Percentiles rank a stretch among this genome's conserved stretches.
Conservation (phyloP, 73 alveolate species). For the Stentor roeselii region DNA sequence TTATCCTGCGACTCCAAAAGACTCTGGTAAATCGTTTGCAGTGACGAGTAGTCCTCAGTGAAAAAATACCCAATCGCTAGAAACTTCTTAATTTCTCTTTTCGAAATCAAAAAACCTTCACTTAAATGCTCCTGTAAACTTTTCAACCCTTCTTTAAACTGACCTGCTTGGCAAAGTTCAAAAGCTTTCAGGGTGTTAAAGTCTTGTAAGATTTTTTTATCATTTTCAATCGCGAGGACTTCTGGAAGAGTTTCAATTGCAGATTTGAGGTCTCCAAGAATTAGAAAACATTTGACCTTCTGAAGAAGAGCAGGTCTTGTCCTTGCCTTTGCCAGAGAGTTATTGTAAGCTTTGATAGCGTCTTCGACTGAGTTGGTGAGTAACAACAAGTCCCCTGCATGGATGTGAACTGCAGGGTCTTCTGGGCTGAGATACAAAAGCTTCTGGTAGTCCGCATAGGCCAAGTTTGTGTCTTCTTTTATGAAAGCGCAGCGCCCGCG, state of each 20-base stretch:
- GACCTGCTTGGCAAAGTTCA: not conserved
- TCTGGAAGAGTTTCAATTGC: constrained; percentile 1
- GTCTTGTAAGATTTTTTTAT: not conserved
- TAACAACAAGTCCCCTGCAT: constrained; percentile 69
- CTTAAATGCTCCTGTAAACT: not conserved
- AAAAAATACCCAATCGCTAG: not conserved
- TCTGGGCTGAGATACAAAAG: constrained; percentile 30
- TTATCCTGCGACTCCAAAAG: constrained; percentile 18
- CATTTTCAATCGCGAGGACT: not conserved
- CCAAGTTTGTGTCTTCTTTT: constrained; percentile 36
- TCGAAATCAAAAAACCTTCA: not conserved
- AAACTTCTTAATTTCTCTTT: not conserved
- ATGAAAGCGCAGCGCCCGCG: constrained; percentile 27
- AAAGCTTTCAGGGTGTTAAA: not conserved
- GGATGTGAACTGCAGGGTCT: constrained; percentile 68
- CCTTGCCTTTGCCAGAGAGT: constrained; percentile 29
- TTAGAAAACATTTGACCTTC: not conserved
- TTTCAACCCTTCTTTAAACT: not conserved
- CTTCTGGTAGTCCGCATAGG: constrained; percentile 42
- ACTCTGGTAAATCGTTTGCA: not conserved
- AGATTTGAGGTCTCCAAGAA: not conserved
- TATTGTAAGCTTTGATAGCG: constrained; percentile 72
- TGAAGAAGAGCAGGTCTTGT: not conserved
- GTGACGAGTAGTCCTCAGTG: not conserved
- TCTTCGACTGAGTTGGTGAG: constrained; percentile 68